Conservation (phyloP, 2,329 filamentous ascomycete species). For the Didymella arachidicola region DNA sequence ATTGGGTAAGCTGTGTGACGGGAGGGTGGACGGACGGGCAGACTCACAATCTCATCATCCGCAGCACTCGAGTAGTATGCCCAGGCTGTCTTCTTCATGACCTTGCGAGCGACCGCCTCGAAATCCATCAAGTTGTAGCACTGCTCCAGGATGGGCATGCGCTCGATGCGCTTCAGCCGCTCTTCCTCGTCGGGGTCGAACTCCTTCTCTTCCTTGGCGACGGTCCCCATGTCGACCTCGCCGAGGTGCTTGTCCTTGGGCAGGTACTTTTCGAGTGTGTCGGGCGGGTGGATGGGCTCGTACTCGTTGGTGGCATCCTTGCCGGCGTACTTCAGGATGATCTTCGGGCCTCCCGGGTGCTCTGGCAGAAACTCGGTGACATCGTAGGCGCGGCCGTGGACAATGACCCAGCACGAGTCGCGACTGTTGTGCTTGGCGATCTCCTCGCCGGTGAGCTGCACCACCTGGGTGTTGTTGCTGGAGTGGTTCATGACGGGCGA, state of each 20-base stretch:
- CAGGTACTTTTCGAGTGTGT: constrained; percentile 55
- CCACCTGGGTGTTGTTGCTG: constrained; percentile 52
- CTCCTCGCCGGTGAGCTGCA: constrained; percentile 55
- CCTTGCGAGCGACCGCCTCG: constrained; percentile 84
- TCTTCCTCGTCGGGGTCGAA: constrained; percentile 71
- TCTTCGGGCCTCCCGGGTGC: constrained; percentile 75
- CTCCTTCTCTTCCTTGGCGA: constrained; percentile 46
- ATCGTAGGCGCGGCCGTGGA: constrained; percentile 73
- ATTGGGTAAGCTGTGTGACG: constrained; percentile 25
- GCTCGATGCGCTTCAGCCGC: constrained; percentile 69
- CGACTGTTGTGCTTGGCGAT: constrained; percentile 78
- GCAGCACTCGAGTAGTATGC: constrained; percentile 96
- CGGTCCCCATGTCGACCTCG: constrained; percentile 49
- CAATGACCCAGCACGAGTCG: constrained; percentile 79
- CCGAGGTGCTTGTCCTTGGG: constrained; percentile 53
- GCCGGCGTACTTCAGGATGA: constrained; percentile 84
- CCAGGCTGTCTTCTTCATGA: constrained; percentile 98
- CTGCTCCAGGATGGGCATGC: constrained; percentile 56
- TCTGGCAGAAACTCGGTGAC: constrained; percentile 70
- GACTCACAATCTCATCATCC: constrained; percentile 81
- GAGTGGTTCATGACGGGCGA: constrained; percentile 53
- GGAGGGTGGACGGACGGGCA: not conserved
- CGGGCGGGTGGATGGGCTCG: constrained; percentile 61
- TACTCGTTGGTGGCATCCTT: constrained; percentile 58
- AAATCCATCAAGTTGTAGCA: constrained; percentile 73